These are phyloP conservation scores for Coniochaeta pulveracea DNA, from an alignment of 2,329 filamentous ascomycete species.

Conservation along the genomic window DNA sequence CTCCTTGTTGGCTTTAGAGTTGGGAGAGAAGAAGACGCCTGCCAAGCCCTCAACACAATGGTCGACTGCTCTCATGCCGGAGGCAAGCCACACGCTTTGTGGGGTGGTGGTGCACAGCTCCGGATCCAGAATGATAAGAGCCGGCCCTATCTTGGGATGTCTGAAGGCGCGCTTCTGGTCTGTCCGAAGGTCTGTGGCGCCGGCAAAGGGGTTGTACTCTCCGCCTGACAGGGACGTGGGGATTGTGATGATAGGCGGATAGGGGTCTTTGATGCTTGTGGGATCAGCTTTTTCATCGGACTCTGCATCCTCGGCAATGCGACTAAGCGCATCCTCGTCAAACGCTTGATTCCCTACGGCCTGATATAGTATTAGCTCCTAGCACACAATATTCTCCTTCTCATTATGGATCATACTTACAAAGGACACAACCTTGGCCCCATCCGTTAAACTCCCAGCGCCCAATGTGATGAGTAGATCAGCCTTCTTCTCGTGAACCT, in stretches of 20 bases:
- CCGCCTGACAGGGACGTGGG: slow-evolving; percentile 23
- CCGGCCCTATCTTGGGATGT: slow-evolving; percentile 26
- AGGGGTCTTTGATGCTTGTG: slow-evolving; percentile 12
- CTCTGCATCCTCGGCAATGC: slow-evolving; percentile 24
- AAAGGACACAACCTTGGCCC: slow-evolving; percentile 37
- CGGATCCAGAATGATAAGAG: slow-evolving; percentile 46
- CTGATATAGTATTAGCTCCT: too few relatives aligned
- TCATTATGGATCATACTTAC: too few relatives aligned
- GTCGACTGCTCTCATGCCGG: slow-evolving; percentile 44
- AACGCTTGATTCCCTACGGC: slow-evolving; percentile 34
- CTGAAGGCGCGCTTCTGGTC: slow-evolving; percentile 17
- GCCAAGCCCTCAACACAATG: slow-evolving; percentile 46
- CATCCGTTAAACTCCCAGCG: slow-evolving; percentile 43
- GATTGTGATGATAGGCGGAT: slow-evolving; percentile 20
- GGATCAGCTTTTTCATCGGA: slow-evolving; percentile 13
- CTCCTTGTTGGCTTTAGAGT: slow-evolving; percentile 10
- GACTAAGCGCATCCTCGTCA: slow-evolving; percentile 18
- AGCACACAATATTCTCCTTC: too few relatives aligned
- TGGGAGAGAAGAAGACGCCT: slow-evolving; percentile 21
- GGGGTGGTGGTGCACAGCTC: slow-evolving; percentile 38
- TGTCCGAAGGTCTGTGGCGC: slow-evolving; percentile 7
- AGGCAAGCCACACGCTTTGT: slow-evolving; percentile 41
- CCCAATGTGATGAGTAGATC: slow-evolving; percentile 44
- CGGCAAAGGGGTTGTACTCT: slow-evolving; percentile 18
- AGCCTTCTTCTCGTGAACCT: slow-evolving; percentile 22